Percentiles rank a stretch among this genome's conserved stretches.
phyloP scores from a whole-genome alignment of 2,329 filamentous ascomycete genomes.

The Septoria petroselini region DNA sequence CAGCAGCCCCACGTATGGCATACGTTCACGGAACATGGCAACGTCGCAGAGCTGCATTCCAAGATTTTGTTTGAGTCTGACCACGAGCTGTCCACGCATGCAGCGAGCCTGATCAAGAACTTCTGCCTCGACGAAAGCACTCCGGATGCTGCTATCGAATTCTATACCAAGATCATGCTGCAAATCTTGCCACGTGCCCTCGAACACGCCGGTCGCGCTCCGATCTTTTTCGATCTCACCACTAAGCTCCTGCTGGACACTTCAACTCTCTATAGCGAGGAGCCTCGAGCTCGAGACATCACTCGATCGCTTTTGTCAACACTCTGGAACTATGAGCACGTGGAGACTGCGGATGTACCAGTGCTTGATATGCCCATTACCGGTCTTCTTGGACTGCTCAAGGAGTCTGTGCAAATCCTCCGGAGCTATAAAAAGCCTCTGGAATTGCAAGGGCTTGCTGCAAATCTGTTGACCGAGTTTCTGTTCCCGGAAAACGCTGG shows the following conservation, averaged over 20 bases:
- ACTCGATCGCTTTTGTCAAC: slow-evolving; percentile 20
- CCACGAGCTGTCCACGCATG: slow-evolving; percentile 13
- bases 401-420: slow-evolving; percentile 33
- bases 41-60: slow-evolving; percentile 40
- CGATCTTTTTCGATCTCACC: slow-evolving; percentile 27
- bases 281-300: slow-evolving; percentile 24
- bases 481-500: slow-evolving; percentile 29
- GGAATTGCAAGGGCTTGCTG: slow-evolving; percentile 25
- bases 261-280: slow-evolving; percentile 20
- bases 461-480: slow-evolving; percentile 26
- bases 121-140: slow-evolving; percentile 27
- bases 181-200: slow-evolving; percentile 26
- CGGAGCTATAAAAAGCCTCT: slow-evolving; percentile 36
- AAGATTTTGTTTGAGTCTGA: slow-evolving; percentile 28
- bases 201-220: slow-evolving; percentile 7
- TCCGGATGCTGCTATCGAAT: slow-evolving; percentile 19
- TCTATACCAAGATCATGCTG: slow-evolving; percentile 28
- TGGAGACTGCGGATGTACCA: slow-evolving; percentile 27
- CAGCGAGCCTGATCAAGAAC: slow-evolving; percentile 23
- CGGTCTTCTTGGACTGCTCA: slow-evolving; percentile 42
- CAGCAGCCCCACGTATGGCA: slow-evolving; percentile 34
- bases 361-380: slow-evolving; percentile 27
- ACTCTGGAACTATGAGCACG: slow-evolving; percentile 28
- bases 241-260: slow-evolving; percentile 20
- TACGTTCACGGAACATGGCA: slow-evolving; percentile 20